phyloP scores from a whole-genome alignment of 2,329 filamentous ascomycete species.

The Pestalotiopsis sp. region DNA sequence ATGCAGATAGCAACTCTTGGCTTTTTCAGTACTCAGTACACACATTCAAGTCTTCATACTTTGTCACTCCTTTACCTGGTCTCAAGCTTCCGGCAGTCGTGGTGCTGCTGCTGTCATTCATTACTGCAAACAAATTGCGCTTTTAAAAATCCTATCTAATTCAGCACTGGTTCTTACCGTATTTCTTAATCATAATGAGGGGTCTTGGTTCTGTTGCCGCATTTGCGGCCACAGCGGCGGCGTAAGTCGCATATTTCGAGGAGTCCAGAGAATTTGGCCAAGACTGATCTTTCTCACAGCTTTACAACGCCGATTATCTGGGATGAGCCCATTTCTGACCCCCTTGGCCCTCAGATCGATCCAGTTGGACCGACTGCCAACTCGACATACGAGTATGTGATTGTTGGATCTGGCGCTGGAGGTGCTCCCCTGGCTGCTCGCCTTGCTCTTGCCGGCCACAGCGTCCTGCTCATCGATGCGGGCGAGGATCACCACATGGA shows the following conservation, averaged over 20 bases:
- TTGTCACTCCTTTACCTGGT: slow-evolving; percentile 12
- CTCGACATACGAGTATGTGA: slow-evolving; percentile 60
- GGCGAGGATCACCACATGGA: slow-evolving; percentile 53
- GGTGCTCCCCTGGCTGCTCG: slow-evolving; percentile 62
- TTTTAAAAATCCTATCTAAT: neutral
- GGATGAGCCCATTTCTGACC: slow-evolving; percentile 9
- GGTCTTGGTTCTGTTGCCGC: slow-evolving; percentile 12
- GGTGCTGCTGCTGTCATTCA: slow-evolving; percentile 9
- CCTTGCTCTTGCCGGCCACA: slow-evolving; percentile 62
- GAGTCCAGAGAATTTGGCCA: neutral
- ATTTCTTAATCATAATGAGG: slow-evolving; percentile 13
- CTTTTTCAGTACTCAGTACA: neutral
- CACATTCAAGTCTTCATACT: slow-evolving; percentile 14
- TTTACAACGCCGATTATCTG: slow-evolving; percentile 9
- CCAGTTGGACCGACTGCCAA: slow-evolving; percentile 8
- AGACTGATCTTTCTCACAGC: neutral
- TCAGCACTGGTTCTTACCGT: neutral
- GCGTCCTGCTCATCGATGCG: slow-evolving; percentile 29
- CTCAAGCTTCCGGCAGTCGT: neutral
- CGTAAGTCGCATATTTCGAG: neutral
- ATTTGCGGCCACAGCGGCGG: slow-evolving; percentile 11
- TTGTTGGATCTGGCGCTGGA: slow-evolving; percentile 65
- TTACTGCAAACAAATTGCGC: neutral
- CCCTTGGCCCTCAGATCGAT: neutral
- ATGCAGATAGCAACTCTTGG: neutral